phyloP scores from a whole-genome alignment of 2,329 filamentous ascomycete species.

The Tolypocladium amazonense region DNA sequence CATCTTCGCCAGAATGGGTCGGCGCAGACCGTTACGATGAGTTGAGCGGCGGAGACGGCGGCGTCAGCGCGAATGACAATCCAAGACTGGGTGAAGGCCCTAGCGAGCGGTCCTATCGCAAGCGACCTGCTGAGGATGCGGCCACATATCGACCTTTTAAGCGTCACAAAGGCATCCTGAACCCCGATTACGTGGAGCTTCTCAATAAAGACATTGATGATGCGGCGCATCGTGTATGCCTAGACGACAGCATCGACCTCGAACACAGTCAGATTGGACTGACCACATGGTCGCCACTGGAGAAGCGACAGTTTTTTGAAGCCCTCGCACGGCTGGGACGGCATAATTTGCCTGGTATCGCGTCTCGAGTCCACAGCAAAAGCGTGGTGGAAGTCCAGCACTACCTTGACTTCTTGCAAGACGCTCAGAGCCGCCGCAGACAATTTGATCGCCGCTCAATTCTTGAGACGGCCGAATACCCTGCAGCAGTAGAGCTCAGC shows the following conservation, averaged over 20 bases:
- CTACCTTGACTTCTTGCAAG: conserved; percentile 54
- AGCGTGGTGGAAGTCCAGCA: conserved; percentile 61
- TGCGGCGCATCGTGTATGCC: conserved; percentile 26
- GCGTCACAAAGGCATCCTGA: conserved; percentile 31
- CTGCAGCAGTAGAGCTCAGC: conserved; percentile 64
- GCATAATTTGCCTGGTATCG: conserved; percentile 51
- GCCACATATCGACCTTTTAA: conserved; percentile 28
- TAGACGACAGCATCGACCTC: conserved; percentile 20
- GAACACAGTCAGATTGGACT: conserved; percentile 52
- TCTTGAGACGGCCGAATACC: conserved; percentile 45
- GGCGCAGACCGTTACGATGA: neutral
- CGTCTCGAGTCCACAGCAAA: conserved; percentile 57
- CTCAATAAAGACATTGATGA: conserved; percentile 50
- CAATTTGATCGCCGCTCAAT: conserved; percentile 17
- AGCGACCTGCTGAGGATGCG: conserved; percentile 16
- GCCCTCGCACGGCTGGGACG: conserved; percentile 53
- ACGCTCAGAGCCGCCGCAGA: conserved; percentile 31
- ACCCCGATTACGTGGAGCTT: conserved; percentile 35
- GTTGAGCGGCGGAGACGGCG: conserved; percentile 2
- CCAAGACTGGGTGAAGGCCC: neutral
- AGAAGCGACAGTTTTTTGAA: conserved; percentile 63
- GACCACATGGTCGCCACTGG: conserved; percentile 56
- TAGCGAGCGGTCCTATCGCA: conserved; percentile 12
- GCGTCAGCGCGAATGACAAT: neutral
- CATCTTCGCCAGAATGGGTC: neutral